Percentiles rank a stretch among this genome's conserved stretches.
Conservation (phyloP, 176 grass and related monocot genomes). For the Hordeum marinum region DNA sequence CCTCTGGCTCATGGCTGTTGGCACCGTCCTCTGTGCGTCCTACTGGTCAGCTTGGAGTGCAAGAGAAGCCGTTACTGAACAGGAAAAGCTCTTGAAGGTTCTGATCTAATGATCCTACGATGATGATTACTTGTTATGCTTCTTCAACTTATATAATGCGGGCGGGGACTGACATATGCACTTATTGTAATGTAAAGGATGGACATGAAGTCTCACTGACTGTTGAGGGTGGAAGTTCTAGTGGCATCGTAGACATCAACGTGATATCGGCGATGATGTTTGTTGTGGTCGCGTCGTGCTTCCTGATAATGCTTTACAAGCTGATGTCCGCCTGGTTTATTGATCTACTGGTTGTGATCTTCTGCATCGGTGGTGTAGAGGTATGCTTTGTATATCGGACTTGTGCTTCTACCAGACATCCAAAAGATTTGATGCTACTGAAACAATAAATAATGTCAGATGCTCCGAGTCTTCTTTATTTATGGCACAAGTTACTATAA, state of each 20-base stretch:
- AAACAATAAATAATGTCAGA: background rate
- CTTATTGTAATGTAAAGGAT: constrained; percentile 51
- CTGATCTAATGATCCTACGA: background rate
- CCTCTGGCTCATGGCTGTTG: constrained; percentile 98
- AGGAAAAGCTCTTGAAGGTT: constrained; percentile 94
- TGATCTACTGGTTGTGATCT: constrained; percentile 85
- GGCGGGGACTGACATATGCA: constrained; percentile 15
- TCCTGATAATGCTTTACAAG: constrained; percentile 93
- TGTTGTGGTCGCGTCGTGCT: constrained; percentile 86
- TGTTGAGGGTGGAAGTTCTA: constrained; percentile 49
- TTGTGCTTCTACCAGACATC: background rate
- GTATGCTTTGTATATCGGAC: constrained; percentile 30
- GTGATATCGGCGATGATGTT: constrained; percentile 85
- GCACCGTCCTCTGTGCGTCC: constrained; percentile 86
- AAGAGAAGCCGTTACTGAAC: constrained; percentile 70
- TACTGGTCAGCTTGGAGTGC: constrained; percentile 95
- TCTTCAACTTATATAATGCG: constrained; percentile 17
- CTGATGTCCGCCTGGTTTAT: constrained; percentile 90
- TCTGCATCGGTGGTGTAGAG: constrained; percentile 94
- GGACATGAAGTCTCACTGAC: constrained; percentile 60
- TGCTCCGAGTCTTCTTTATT: background rate
- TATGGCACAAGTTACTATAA: background rate
- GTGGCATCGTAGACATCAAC: constrained; percentile 78
- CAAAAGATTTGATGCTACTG: background rate
- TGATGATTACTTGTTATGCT: constrained; percentile 1